Evolutionary conservation across 768 basidiomycete genomes (phyloP).

Genomic region (Naganishia onofrii): DNA sequence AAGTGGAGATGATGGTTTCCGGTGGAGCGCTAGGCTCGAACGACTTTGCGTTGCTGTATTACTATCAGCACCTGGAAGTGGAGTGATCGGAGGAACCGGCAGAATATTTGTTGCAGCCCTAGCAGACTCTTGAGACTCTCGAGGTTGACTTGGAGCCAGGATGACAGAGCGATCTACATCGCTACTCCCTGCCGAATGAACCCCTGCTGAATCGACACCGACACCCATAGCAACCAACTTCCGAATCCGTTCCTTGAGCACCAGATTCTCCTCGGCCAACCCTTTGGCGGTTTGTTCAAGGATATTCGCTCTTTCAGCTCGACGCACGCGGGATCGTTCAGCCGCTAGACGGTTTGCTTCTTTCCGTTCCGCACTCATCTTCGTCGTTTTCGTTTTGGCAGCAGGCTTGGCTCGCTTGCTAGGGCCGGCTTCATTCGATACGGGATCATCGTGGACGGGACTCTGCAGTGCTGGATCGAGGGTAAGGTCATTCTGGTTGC

Average conservation of each 20-base stretch:
- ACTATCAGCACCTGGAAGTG: no score
- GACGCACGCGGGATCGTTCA: constrained; percentile 41
- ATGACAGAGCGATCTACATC: background rate
- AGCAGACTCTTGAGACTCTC: background rate
- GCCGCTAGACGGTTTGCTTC: constrained; percentile 52
- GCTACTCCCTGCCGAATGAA: background rate
- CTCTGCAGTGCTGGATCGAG: background rate
- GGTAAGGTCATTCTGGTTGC: background rate
- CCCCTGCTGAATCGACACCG: constrained; percentile 6
- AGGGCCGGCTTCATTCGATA: background rate
- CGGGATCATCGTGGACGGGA: background rate
- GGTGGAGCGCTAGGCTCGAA: background rate
- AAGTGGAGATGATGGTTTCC: background rate
- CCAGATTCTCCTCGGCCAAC: constrained; percentile 41
- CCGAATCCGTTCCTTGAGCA: constrained; percentile 36
- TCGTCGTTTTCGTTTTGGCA: constrained; percentile 2
- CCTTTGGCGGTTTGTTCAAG: constrained; percentile 37
- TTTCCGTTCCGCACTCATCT: constrained; percentile 34
- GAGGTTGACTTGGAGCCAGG: background rate
- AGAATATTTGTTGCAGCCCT: background rate
- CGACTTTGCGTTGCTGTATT: background rate
- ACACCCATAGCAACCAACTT: constrained; percentile 30
- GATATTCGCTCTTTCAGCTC: constrained; percentile 36
- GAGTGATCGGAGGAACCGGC: no score
- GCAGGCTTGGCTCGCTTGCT: constrained; percentile 21